Percentiles rank a stretch among this genome's conserved stretches.
Conservation (phyloP, 306 rosid genomes). For the Pyrus communis region DNA sequence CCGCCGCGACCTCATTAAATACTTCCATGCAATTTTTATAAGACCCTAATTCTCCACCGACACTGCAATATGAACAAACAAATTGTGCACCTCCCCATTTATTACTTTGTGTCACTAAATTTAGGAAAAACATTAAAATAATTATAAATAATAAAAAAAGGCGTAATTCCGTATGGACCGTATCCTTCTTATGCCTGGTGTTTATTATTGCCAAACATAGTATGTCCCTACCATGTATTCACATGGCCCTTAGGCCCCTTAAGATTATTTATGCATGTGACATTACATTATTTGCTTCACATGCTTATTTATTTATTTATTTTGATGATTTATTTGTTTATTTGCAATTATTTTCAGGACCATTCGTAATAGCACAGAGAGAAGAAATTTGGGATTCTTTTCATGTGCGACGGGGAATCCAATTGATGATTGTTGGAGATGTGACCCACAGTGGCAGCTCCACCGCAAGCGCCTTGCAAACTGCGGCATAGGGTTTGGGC, state of each 20-base stretch:
- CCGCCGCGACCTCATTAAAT: slow-evolving; percentile 42
- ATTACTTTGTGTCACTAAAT: not conserved
- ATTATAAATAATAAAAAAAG: not conserved
- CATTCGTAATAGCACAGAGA: slow-evolving; percentile 53
- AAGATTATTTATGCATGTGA: not conserved
- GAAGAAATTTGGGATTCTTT: slow-evolving; percentile 72
- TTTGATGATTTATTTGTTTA: not conserved
- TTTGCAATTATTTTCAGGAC: slow-evolving; percentile 32
- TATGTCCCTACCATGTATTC: slow-evolving; percentile 16
- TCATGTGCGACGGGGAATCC: slow-evolving; percentile 91
- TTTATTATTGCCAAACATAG: not conserved
- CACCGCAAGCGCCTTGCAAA: slow-evolving; percentile 63
- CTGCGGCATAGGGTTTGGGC: slow-evolving; percentile 87
- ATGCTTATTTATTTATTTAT: not conserved
- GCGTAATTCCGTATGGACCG: slow-evolving; percentile 57
- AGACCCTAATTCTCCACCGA: slow-evolving; percentile 50
- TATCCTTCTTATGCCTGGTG: slow-evolving; percentile 34
- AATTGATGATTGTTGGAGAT: slow-evolving; percentile 96
- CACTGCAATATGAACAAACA: slow-evolving; percentile 26
- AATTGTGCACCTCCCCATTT: not conserved
- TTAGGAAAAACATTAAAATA: not conserved
- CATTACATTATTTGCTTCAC: slow-evolving; percentile 2
- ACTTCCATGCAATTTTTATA: slow-evolving; percentile 7
- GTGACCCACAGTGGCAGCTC: slow-evolving; percentile 65
- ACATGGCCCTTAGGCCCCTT: not conserved